Percentiles rank a stretch among this genome's conserved stretches.
Evolutionary conservation across 2,329 filamentous ascomycete species (phyloP).

Genomic region (Verticillium isaacii): DNA sequence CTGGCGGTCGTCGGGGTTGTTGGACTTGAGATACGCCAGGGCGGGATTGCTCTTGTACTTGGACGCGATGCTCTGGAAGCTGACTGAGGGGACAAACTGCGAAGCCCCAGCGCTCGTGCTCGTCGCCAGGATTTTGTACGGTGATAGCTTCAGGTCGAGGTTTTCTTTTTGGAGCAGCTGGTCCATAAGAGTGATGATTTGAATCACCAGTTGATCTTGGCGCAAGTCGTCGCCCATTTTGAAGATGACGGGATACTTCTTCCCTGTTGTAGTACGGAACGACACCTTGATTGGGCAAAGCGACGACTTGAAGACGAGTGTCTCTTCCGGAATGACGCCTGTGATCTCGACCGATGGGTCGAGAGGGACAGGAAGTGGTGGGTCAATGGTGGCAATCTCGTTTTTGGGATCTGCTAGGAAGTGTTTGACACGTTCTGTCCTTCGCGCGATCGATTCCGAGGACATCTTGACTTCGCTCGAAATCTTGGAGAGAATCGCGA

Average conservation of each 20-base stretch:
- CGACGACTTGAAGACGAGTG: slow-evolving; percentile 92
- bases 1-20: slow-evolving; percentile 81
- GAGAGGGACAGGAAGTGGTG: slow-evolving; percentile 80
- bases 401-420: slow-evolving; percentile 86
- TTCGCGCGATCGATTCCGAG: slow-evolving; percentile 70
- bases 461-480: slow-evolving; percentile 83
- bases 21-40: slow-evolving; percentile 77
- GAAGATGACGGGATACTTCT: slow-evolving; percentile 89
- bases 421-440: slow-evolving; percentile 79
- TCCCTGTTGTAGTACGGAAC: slow-evolving; percentile 75
- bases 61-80: slow-evolving; percentile 73
- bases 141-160: slow-evolving; percentile 87
- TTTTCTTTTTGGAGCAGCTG: slow-evolving; percentile 94
- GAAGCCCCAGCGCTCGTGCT: slow-evolving; percentile 84
- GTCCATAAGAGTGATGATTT: slow-evolving; percentile 93
- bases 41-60: slow-evolving; percentile 74
- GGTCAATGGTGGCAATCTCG: slow-evolving; percentile 77
- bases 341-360: slow-evolving; percentile 78
- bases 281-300: slow-evolving; percentile 86
- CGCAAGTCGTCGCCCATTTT: slow-evolving; percentile 95
- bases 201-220: slow-evolving; percentile 95
- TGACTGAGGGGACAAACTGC: slow-evolving; percentile 87
- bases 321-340: slow-evolving; percentile 78
- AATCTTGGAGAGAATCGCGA: slow-evolving; percentile 82
- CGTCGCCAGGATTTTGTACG: slow-evolving; percentile 94